These are phyloP conservation scores for Prunella vulgaris DNA, from an alignment of 257 asterid genomes.

Conservation along the genomic window DNA sequence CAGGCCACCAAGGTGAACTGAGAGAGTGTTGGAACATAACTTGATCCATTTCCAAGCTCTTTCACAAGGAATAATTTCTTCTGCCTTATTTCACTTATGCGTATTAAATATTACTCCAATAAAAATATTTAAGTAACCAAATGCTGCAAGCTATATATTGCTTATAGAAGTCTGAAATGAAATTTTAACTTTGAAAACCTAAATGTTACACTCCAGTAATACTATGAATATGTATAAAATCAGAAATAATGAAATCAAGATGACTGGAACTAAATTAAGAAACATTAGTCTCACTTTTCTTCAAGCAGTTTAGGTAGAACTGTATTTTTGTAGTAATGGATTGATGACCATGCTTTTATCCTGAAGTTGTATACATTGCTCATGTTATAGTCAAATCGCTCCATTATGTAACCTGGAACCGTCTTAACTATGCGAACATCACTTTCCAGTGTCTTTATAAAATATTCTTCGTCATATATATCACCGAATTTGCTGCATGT, in stretches of 20 bases:
- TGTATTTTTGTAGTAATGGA: slow-evolving; percentile 60
- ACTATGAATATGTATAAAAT: neutral
- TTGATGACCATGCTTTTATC: slow-evolving; percentile 92
- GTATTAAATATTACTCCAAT: neutral
- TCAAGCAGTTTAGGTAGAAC: slow-evolving; percentile 93
- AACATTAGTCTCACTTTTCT: slow-evolving; percentile 64
- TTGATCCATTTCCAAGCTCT: neutral
- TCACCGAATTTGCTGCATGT: slow-evolving; percentile 85
- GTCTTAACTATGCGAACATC: slow-evolving; percentile 67
- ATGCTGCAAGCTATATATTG: neutral
- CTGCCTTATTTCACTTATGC: neutral
- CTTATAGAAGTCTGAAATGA: neutral
- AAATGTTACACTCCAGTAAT: neutral
- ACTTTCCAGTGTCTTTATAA: slow-evolving; percentile 57
- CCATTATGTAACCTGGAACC: slow-evolving; percentile 76
- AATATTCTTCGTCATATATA: slow-evolving; percentile 81
- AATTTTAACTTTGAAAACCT: neutral
- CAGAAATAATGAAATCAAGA: neutral
- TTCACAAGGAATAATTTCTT: neutral
- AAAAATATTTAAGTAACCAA: neutral
- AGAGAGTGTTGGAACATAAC: neutral
- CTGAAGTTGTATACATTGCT: slow-evolving; percentile 90
- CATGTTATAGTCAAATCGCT: slow-evolving; percentile 77
- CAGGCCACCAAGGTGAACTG: neutral
- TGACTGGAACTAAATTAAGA: slow-evolving; percentile 17